Base-by-base conservation (phyloP, 257 asterid genomes). In the Coffea eugenioides region DNA sequence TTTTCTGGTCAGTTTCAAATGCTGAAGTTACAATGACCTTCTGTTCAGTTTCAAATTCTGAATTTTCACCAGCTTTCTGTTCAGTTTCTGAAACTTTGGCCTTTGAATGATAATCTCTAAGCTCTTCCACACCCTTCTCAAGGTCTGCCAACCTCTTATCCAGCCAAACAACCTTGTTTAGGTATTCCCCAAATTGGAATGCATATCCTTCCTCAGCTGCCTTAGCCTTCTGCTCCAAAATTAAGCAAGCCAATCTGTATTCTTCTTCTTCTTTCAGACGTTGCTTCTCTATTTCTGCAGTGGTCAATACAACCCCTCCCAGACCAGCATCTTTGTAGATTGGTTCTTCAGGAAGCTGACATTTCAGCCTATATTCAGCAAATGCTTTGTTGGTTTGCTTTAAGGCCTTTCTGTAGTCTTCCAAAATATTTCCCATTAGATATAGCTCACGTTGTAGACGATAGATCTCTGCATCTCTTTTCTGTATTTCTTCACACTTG, bases 301-400 rank as follows among this genome's bases (percentile, higher is more conserved):
- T 78, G 62, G 92, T 89, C 90, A 94, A 69, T 91, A 93, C 88
- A 25, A 90, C 88, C 57, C 99, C 99, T 71, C 96, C 95, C 4
- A 84, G 84, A 68, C 97, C 98, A 48, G 85, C 90, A 81, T 91
- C 96, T 83, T 80, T 89, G 86, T 95, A 95, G 1, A 89, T 82
- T 1, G 96, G 84, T 74, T 92, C 97, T 82, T 95, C 99, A 51
- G 85, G 79, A 83, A 92, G 91, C 86, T 82, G 86, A 77, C 73
- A 87, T 59, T 74, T 81, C 79, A 85, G 86, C 85, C 89, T 88
- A 68, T 94, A 94, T 14, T 94, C 98, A 21, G 85, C 85, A 88
- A 96, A 92, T 8, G 86, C 82, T 87, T 84, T 91, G 56, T 82
- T 87, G 21, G 89, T 86, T n/a, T 86, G 90, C 90, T 91, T 96